Base-by-base conservation (phyloP, 2,329 filamentous ascomycete species). In the Leptosphaerulina australis region DNA sequence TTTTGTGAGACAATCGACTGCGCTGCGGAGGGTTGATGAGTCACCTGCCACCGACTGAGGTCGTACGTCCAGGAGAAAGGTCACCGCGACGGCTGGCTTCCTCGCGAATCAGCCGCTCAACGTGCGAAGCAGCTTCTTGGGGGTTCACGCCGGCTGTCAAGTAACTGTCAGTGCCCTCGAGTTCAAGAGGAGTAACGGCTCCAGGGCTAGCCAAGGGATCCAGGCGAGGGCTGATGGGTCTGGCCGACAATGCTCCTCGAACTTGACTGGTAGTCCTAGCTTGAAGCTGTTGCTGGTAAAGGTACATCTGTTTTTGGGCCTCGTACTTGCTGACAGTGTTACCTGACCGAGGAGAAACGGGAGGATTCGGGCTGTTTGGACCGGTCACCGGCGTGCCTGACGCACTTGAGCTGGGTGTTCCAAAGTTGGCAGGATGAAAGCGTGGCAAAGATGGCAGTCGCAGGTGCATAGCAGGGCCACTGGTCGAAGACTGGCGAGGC, bases 351-450 rank as follows among this genome's bases (percentile, higher is more conserved):
- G 78, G 77, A 11, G 76, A 78, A 6, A 74, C 56, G 3, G 77
- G 76, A 6, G 74, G 67, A 30, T 76, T 74, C 6, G 75, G 75
- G 34, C 73, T 74, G 57, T 67, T 71, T 21, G 69, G 61, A 25
- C 68, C 70, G 8, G 72, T 72, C 53, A 68, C 56, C 12, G 74
- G 70, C 2, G 74, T 73, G 26, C 55, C 68, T 40, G 66, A 64
- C 10, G 61, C 50, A 41, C 74, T 78, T 11, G 71, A 71, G 35
- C 66, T 64, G 26, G 73, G 75, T 0, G 67, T 67, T 8, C 76
- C 73, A 60, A 76, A 81, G 65, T 81, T 80, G 55, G 79, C 77
- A 5, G 79, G 79, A 52, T 81, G 79, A 69, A 79, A 81, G 50
- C 77, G 74, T 34, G 79, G 79, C 30, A 81, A 69, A 1, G 74